Evolutionary conservation across 2,329 filamentous ascomycete genomes (phyloP), one percentile per base, ranked within the genome.

Genomic region (Coleophoma eucalyptorum): DNA sequence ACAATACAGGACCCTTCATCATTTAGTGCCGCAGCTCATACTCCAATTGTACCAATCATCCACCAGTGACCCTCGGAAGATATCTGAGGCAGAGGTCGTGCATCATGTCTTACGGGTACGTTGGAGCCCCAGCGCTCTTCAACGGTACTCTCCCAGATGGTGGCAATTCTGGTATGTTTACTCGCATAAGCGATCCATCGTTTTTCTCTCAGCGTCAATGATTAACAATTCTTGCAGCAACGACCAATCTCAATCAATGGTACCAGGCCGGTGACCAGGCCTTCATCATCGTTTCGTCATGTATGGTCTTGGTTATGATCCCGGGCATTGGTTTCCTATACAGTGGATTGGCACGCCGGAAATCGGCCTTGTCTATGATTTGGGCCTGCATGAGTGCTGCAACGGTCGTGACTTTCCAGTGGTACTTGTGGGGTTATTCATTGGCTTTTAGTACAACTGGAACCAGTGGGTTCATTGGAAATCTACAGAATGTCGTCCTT

Each of bases 361-460:
- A 97, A 76, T 97, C 92, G 5, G 92, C 92, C 37, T 79, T 97
- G 42, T 96, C 90, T 57, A 86, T 96, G 76, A 92, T 97, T 66
- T 97, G 90, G 89, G 90, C 92, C 16, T 90, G 87, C 72, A 93
- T 97, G 88, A 92, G 88, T 70, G 93, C 90, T 45, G 87, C 87
- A 66, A 90, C 88, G 47, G 86, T 97, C 67, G 78, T 96, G 68
- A 87, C 89, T 51, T 96, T 97, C 76, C 92, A 97, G 74, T 97
- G 92, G 92, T 97, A 96, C 66, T 96, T 97, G 69, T 97, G 92
- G 92, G 92, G 92, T 37, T 97, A 96, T 71, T 96, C 92, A 10
- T 78, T 97, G 52, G 91, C 92, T 48, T 96, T 97, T 72, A 92
- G 88, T 63, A 76, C 79, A 43, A 84, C 82, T 15, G 87, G 85